These are phyloP conservation scores for Lathyrus sativus DNA, from an alignment of 306 rosid genomes.

Conservation along the genomic window DNA sequence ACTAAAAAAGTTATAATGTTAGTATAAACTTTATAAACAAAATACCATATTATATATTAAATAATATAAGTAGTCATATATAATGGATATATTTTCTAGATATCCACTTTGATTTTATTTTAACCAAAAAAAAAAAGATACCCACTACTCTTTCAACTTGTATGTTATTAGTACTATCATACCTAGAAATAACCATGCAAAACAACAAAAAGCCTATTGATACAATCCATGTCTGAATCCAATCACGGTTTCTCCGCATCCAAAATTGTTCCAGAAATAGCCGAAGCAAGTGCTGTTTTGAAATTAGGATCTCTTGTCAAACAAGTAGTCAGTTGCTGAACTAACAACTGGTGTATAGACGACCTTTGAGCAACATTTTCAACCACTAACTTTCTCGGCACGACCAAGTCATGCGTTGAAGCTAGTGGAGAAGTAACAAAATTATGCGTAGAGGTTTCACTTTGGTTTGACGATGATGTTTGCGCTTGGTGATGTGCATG, in stretches of 20 bases:
- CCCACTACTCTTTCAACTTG: too few relatives aligned
- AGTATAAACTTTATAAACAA: too few relatives aligned
- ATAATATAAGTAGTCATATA: too few relatives aligned
- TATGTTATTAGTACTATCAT: too few relatives aligned
- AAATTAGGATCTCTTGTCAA: slow-evolving; percentile 79
- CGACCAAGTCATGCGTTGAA: slow-evolving; percentile 46
- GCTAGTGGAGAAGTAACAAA: slow-evolving; percentile 26
- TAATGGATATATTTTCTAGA: too few relatives aligned
- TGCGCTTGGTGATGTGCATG: slow-evolving; percentile 49
- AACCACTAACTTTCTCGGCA: slow-evolving; percentile 2
- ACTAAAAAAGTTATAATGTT: too few relatives aligned
- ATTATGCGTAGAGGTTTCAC: slow-evolving; percentile 16
- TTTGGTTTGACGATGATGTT: slow-evolving; percentile 38
- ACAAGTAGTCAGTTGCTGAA: slow-evolving; percentile 79
- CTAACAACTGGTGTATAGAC: slow-evolving; percentile 50
- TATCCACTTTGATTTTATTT: too few relatives aligned
- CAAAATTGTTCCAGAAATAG: slow-evolving; percentile 58
- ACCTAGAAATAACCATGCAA: too few relatives aligned
- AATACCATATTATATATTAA: too few relatives aligned
- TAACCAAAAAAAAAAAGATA: too few relatives aligned
- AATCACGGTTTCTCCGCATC: slow-evolving; percentile 14
- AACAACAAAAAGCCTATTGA: neutral
- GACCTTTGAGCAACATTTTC: slow-evolving; percentile 31
- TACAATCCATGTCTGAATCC: neutral
- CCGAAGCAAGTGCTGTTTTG: slow-evolving; percentile 66